Base-by-base conservation (phyloP, 108 stramenopile genomes). In the Epipyxis sp. region DNA sequence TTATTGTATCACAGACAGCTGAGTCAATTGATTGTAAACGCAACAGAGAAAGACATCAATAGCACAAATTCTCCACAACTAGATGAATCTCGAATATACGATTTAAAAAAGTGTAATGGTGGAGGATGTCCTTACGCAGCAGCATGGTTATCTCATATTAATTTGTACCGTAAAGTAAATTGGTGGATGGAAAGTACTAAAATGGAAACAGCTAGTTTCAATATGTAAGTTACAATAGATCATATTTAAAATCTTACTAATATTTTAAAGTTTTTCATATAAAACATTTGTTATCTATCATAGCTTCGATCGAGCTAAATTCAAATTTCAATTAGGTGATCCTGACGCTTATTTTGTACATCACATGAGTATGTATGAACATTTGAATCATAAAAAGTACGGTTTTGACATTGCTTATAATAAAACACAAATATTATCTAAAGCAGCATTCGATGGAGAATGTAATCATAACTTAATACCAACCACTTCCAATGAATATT, bases 321-420 rank as follows among this genome's bases (percentile, higher is more conserved):
- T 65, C 6, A 65, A 65, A 29, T 74, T 74, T 39, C 71, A 74
- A 42, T 74, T 74, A 32, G 3, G 10, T 42, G 71, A 74, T 42
- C 50, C 71, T 13, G 10, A 74, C 42, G 46, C 50, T 39, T 74
- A 74, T 37, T 74, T 54, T 37, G 50, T 74, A 13, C 44, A 74
- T 42, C 71, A 74, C 34, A 74, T 74, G 71, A 74, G 71, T 32
- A 57, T 57, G 50, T 74, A 54, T 42, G 71, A 74, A 42, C 71
- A 74, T 74, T 39, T 57, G n/a, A 57, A 54, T 42, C 44, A 54
- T 34, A 74, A 57, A 57, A 20, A 6, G 3, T 54, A 57, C 27
- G 71, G 71, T 6, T 74, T 54, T 57, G 71, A 74, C 16, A 74
- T 32, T 35, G 71, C 71, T 34, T 6, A 74, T 29, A 54, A 46